A percentile compares a stretch with the other conserved stretches of the same genome.
Conservation (phyloP, 352 stramenopile genomes). For the Phytopythium kandeliae region DNA sequence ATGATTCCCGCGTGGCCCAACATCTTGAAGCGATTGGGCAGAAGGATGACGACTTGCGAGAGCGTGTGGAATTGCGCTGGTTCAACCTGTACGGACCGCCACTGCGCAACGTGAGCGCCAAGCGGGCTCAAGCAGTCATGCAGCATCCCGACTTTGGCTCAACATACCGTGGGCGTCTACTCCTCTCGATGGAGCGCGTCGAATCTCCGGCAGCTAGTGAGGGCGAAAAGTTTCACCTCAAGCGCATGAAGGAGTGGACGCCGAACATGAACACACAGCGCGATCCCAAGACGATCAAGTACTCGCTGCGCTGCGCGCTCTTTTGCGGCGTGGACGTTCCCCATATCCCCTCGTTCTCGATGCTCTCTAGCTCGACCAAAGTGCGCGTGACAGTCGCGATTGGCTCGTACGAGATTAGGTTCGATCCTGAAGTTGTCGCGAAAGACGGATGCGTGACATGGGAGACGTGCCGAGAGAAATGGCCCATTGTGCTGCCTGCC, state of each 20-base stretch:
- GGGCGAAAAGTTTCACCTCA: constrained; percentile 55
- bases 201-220: constrained; percentile 28
- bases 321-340: constrained; percentile 59
- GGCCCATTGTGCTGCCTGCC: constrained; percentile 44
- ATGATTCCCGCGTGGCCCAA: background rate
- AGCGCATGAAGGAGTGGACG: constrained; percentile 30
- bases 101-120: constrained; percentile 42
- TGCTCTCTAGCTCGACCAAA: constrained; percentile 15
- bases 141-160: constrained; percentile 64
- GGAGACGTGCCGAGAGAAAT: constrained; percentile 43
- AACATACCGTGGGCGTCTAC: constrained; percentile 71
- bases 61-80: constrained; percentile 47
- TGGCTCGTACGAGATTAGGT: constrained; percentile 35
- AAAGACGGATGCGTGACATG: constrained; percentile 46
- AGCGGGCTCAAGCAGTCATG: constrained; percentile 41
- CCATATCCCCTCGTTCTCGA: constrained; percentile 8
- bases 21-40: background rate
- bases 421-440: constrained; percentile 40
- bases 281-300: constrained; percentile 50
- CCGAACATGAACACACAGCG: constrained; percentile 10
- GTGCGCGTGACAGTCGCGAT: constrained; percentile 47
- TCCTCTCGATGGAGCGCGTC: constrained; percentile 73
- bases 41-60: constrained; percentile 3
- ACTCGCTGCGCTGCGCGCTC: constrained; percentile 51
- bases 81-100: constrained; percentile 87